Evolutionary conservation across 2,329 filamentous ascomycete genomes (phyloP), one percentile per base, ranked within the genome.

Genomic region (Ascomycota sp.): DNA sequence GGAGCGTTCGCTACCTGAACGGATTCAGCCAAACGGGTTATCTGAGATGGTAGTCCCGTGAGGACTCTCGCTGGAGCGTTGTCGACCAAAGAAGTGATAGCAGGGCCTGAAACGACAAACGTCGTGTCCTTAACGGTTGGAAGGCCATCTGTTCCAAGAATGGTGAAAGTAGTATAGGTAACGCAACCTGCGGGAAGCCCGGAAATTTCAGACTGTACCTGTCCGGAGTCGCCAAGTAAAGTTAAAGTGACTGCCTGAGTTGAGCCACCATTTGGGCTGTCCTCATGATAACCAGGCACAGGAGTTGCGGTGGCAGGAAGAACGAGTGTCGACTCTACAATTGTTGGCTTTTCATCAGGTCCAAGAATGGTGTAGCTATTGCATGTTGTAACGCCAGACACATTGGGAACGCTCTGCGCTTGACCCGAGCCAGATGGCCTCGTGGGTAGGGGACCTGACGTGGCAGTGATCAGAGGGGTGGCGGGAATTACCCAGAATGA

Each of bases 261-360:
- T 6, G 38, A 32, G 4, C 33, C 28, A 2, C 34, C 36, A 19
- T 33, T 32, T 25, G 36, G 32, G 10, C 30, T 30, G 9, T 33
- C 32, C 15, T 35, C 36, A 25, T 31, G 28, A 13, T 27, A 25
- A 8, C 37, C 39, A n/a, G 33, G 32, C 17, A 28, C 22, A 26
- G 32, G 25, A 24, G 29, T 29, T 8, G 31, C 33, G 4, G 41
- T 30, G 11, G 27, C 30, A 28, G 46, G 39, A 10, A 45, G 34
- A 13, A 51, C 38, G 40, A 48, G 43, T 11, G 44, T 48, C 7
- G 50, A 41, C 13, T 51, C 45, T 7, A 48, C 32, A 19, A 45
- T 30, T 3, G 46, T 51, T 17, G 26, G 30, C 6, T 9, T 29
- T 8, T 30, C 33, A 9, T 34, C 27, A 8, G 39, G 17, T 8